Evolutionary conservation across 1,284 basidiomycete species (phyloP).

Genomic region (Leccinum ponderosum): DNA sequence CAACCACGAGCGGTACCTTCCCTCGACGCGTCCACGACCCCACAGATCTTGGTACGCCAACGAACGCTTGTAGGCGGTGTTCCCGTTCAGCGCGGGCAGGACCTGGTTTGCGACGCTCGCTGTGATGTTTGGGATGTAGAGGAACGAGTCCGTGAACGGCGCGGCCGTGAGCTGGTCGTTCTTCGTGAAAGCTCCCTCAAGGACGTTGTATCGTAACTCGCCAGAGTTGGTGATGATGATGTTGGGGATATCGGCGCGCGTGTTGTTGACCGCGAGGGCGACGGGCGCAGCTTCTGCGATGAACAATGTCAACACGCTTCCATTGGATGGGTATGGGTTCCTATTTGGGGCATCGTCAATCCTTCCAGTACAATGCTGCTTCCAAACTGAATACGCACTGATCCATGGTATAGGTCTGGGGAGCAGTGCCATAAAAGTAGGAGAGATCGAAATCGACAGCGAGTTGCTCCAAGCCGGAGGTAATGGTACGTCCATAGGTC

Average conservation of each 20-base stretch:
- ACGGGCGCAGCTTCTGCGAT: constrained; percentile 56
- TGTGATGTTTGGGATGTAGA: constrained; percentile 56
- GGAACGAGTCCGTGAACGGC: constrained; percentile 62
- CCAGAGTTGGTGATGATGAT: constrained; percentile 76
- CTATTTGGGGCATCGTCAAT: constrained; percentile 31
- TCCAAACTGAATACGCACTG: constrained; percentile 40
- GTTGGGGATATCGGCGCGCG: constrained; percentile 57
- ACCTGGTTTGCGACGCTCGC: constrained; percentile 52
- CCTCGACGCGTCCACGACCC: constrained; percentile 51
- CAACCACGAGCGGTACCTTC: constrained; percentile 54
- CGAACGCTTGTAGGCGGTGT: constrained; percentile 38
- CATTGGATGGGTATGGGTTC: constrained; percentile 64
- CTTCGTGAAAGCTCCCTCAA: constrained; percentile 68
- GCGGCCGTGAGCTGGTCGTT: constrained; percentile 78
- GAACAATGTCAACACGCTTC: constrained; percentile 63
- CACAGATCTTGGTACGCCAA: constrained; percentile 44
- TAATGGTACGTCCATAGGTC: constrained; percentile 48
- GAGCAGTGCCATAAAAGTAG: constrained; percentile 65
- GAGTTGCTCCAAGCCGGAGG: constrained; percentile 53
- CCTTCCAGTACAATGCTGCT: not conserved
- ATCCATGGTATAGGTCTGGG: constrained; percentile 68
- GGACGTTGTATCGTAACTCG: constrained; percentile 74
- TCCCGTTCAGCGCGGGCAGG: constrained; percentile 53
- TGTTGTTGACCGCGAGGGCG: constrained; percentile 62
- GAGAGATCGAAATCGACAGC: constrained; percentile 54